Evolutionary conservation across 2,329 filamentous ascomycete species (phyloP).

Genomic region (Ramularia endophylla): DNA sequence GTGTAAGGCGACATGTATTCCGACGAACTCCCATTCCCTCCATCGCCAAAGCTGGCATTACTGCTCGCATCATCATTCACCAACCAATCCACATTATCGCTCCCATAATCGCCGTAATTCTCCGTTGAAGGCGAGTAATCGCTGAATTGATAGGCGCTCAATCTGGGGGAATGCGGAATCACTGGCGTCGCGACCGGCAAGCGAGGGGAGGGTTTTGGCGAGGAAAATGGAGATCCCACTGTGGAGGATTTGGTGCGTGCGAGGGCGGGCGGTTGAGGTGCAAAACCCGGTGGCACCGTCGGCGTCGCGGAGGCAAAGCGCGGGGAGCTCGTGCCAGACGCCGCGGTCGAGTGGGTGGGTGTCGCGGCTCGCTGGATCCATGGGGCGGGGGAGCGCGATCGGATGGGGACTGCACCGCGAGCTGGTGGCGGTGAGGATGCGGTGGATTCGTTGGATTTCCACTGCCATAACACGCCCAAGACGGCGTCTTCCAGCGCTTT

Average conservation of each 20-base stretch:
- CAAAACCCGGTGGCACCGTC: constrained; percentile 76
- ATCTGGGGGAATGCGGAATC: constrained; percentile 87
- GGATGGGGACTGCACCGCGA: constrained; percentile 74
- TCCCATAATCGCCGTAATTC: constrained; percentile 83
- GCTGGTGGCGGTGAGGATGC: constrained; percentile 74
- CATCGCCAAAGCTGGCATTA: constrained; percentile 69
- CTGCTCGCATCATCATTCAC: constrained; percentile 77
- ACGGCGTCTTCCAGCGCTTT: constrained; percentile 81
- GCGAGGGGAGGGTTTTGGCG: constrained; percentile 85
- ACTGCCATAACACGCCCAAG: constrained; percentile 84
- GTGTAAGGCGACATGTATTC: constrained; percentile 67
- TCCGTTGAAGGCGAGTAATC: constrained; percentile 76
- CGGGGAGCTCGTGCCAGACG: constrained; percentile 75
- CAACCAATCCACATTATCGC: constrained; percentile 95
- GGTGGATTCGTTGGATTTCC: constrained; percentile 54
- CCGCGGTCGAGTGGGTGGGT: constrained; percentile 46
- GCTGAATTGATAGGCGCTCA: constrained; percentile 94
- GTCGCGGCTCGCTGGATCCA: constrained; percentile 74
- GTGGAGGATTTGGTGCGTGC: constrained; percentile 68
- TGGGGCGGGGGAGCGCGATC: constrained; percentile 84
- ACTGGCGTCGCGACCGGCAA: constrained; percentile 82
- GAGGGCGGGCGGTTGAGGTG: constrained; percentile 65
- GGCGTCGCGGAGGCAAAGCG: constrained; percentile 69
- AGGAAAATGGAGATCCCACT: constrained; percentile 79
- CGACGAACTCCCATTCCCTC: constrained; percentile 69